Percentiles rank a stretch among this genome's conserved stretches.
phyloP scores from a whole-genome alignment of 495 filamentous ascomycete species.

The Apiosordaria backusii region DNA sequence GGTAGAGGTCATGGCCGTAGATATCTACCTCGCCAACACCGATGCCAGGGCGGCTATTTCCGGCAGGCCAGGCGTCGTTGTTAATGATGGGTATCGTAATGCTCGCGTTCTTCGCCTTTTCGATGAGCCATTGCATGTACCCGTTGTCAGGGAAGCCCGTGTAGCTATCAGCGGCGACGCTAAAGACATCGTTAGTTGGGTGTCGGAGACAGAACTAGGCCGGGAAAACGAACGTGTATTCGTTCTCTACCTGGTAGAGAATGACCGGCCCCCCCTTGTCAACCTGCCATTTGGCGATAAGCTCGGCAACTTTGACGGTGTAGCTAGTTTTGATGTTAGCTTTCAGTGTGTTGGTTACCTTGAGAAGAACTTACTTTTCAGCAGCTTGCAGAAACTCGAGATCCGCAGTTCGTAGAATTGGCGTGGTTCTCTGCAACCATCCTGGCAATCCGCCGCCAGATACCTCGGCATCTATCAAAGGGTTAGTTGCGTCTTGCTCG shows the following conservation, averaged over 20 bases:
- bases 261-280: slow-evolving; percentile 77
- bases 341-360: not conserved
- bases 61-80: slow-evolving; percentile 62
- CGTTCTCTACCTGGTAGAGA: slow-evolving; percentile 75
- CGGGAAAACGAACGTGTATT: slow-evolving; percentile 47
- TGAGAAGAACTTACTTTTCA: slow-evolving; percentile 40
- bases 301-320: slow-evolving; percentile 50
- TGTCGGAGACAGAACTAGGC: not conserved
- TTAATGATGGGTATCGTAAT: slow-evolving; percentile 71
- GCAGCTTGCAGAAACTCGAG: slow-evolving; percentile 63
- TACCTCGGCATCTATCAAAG: slow-evolving; percentile 59
- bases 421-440: slow-evolving; percentile 58
- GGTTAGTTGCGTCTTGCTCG: not conserved
- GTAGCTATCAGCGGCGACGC: slow-evolving; percentile 4
- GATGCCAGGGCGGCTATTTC: slow-evolving; percentile 63
- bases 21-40: slow-evolving; percentile 66
- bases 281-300: slow-evolving; percentile 71
- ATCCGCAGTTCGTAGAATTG: slow-evolving; percentile 55
- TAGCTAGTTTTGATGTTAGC: slow-evolving; percentile 32
- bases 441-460: slow-evolving; percentile 38
- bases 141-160: slow-evolving; percentile 50
- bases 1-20: slow-evolving; percentile 71
- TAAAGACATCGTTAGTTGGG: not conserved
- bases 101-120: slow-evolving; percentile 63
- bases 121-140: slow-evolving; percentile 69